These are phyloP conservation scores for Claviceps fusiformis DNA, from an alignment of 2,329 filamentous ascomycete genomes.

Conservation along the genomic window DNA sequence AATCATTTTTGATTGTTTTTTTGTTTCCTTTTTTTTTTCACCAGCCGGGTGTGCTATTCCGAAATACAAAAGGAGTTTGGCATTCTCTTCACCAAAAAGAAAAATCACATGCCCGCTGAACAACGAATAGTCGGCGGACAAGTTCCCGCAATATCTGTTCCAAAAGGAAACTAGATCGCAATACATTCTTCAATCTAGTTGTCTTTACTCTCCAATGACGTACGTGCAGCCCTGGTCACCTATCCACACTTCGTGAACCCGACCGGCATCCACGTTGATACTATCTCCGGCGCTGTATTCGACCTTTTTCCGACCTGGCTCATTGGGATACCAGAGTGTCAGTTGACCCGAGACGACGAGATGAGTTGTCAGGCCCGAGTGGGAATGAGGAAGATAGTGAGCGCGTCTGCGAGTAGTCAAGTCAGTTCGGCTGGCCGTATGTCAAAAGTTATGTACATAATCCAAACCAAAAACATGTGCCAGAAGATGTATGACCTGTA, in stretches of 20 bases:
- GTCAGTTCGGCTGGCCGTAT: not conserved
- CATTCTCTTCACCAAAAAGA: no score
- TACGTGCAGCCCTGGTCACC: slow-evolving; percentile 53
- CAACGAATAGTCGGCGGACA: no score
- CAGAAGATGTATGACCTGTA: not conserved
- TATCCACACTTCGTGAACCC: slow-evolving; percentile 57
- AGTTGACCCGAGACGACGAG: slow-evolving; percentile 51
- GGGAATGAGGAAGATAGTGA: slow-evolving; percentile 55
- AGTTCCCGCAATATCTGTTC: not conserved
- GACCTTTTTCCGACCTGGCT: slow-evolving; percentile 38
- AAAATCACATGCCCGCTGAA: no score
- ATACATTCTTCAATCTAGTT: not conserved
- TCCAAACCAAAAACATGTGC: no score
- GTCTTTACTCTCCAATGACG: slow-evolving; percentile 44
- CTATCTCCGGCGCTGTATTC: slow-evolving; percentile 47
- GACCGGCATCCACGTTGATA: slow-evolving; percentile 51
- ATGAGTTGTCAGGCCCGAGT: slow-evolving; percentile 53
- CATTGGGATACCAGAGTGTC: slow-evolving; percentile 53
- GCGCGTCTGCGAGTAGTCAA: slow-evolving; percentile 35
- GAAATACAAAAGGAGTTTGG: no score
- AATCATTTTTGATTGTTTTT: not conserved
- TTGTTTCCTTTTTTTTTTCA: not conserved
- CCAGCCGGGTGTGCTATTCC: no score
- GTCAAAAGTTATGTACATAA: not conserved
- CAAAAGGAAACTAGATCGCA: not conserved